Conservation (phyloP, 116 monocot species). For the Posidonia oceanica region DNA sequence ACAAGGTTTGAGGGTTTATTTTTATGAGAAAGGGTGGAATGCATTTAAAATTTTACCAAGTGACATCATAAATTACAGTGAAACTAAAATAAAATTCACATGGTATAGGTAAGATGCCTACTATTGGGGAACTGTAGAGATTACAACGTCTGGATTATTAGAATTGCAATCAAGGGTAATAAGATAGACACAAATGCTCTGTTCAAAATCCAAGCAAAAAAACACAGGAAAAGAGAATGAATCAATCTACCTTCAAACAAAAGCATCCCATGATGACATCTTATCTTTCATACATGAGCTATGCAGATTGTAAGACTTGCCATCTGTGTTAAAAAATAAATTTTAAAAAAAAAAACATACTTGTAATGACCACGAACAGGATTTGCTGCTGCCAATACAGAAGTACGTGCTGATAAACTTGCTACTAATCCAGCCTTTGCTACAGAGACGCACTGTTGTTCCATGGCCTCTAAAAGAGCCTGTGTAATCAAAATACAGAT, state of each 20-base stretch:
- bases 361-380: conserved; percentile 97
- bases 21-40: too few relatives aligned
- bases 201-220: neutral
- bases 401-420: conserved; percentile 89
- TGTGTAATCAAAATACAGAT: conserved; percentile 11
- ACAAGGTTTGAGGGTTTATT: too few relatives aligned
- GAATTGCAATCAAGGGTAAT: too few relatives aligned
- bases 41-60: too few relatives aligned
- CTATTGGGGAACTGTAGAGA: too few relatives aligned
- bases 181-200: too few relatives aligned
- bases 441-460: conserved; percentile 96
- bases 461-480: conserved; percentile 97
- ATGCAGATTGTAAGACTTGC: neutral
- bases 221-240: neutral
- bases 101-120: too few relatives aligned
- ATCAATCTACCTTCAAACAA: neutral
- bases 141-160: too few relatives aligned
- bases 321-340: neutral
- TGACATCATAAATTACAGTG: too few relatives aligned
- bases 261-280: neutral
- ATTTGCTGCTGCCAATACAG: conserved; percentile 93
- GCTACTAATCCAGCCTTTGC: conserved; percentile 98
- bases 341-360: conserved; percentile 14
- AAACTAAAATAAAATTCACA: too few relatives aligned
- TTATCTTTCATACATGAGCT: neutral